phyloP scores from a whole-genome alignment of 805 yeast genomes.

The Grigorovia jiainica region DNA sequence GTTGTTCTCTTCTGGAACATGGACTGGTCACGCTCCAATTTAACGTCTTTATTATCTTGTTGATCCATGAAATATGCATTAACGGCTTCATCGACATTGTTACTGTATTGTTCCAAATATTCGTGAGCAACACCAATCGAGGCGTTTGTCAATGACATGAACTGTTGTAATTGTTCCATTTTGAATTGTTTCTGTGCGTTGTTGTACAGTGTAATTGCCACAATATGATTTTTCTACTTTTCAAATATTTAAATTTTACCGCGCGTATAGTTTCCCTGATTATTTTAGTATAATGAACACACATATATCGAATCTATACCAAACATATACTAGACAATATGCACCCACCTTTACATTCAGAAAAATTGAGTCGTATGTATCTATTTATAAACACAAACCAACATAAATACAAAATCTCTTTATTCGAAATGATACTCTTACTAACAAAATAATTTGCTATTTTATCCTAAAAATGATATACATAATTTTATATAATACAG shows the following conservation, averaged over 20 bases:
- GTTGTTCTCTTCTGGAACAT: neutral
- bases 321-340: conserved; percentile 15
- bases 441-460: too few species aligned
- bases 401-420: too few species aligned
- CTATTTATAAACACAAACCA: too few species aligned
- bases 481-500: too few species aligned
- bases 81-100: conserved; percentile 22
- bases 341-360: conserved; percentile 48
- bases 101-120: conserved; percentile 26
- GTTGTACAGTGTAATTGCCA: too few species aligned
- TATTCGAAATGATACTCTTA: conserved; percentile 1
- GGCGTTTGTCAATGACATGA: conserved; percentile 32
- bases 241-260: too few species aligned
- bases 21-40: neutral
- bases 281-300: too few species aligned
- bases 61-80: conserved; percentile 20
- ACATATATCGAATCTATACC: too few species aligned
- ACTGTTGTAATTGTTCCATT: conserved; percentile 17
- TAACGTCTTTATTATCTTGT: conserved; percentile 3
- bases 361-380: conserved; percentile 37
- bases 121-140: conserved; percentile 31
- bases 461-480: too few species aligned
- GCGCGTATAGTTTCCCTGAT: too few species aligned
- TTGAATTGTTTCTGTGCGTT: conserved; percentile 11
- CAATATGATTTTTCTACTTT: too few species aligned